Base-by-base conservation (phyloP, 164 flowering plant species). In the Taxillus chinensis region DNA sequence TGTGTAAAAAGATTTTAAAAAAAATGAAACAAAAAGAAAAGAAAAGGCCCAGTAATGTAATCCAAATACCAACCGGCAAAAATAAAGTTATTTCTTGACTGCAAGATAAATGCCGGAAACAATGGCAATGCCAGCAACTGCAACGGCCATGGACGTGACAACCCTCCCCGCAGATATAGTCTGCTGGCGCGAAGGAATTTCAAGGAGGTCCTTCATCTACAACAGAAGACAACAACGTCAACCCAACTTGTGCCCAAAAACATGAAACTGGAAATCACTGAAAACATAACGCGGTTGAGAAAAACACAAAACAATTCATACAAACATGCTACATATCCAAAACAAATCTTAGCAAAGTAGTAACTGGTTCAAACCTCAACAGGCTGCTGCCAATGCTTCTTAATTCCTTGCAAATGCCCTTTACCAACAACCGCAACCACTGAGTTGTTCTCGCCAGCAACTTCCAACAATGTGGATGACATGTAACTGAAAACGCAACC, bases 371-470 rank as follows among this genome's bases (percentile, higher is more conserved):
- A 67, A 42, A 92, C 95, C 79, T 72, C 73, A 71, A 93, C 70
- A 60, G 95, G 97, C 69, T 84, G 89, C 78, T 79, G 62, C 99
- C 99, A 93, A 63, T 90, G 65, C 74, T 82, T 81, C 79, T 78
- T 77, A 66, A 93, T 90, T 66, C 99, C 99, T 51, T 72, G 79
- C 16, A 93, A 68, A 71, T 89, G 99, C 40, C 99, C 99, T 71
- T 77, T 87, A 41, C 99, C 99, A 58, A 93, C 96, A 71, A 93
- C 96, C 48, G 97, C 99, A 57, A 93, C 96, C 17, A 90, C 99
- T 58, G 95, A 90, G 62, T 67, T 72, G 70, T 89, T 86, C 74
- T 87, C 86, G n/a, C 78, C 63, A 16, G 97, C 95, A 66, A 84
- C 77, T 76, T 64, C 71, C 8, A 82, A 77, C 68, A 93, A 74